Percentiles rank a stretch among this genome's conserved stretches.
phyloP scores from a whole-genome alignment of 495 filamentous ascomycete genomes.

The Lindgomyces ingoldianus region DNA sequence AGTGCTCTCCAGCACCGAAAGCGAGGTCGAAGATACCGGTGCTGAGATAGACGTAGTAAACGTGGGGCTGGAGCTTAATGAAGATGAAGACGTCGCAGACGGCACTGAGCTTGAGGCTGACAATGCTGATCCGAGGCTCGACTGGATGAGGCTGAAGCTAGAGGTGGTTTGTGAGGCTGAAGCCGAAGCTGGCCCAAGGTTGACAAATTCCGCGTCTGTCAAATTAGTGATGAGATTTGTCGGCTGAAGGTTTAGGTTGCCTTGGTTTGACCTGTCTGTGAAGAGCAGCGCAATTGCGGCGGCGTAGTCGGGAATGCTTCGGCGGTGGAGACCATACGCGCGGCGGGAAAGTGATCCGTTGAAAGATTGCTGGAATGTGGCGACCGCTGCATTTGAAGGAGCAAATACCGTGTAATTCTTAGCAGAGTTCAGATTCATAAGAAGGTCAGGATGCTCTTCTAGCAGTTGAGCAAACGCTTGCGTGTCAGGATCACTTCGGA shows the following conservation, averaged over 20 bases:
- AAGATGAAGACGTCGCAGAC: no score
- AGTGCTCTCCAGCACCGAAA: neutral
- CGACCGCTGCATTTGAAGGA: slow-evolving; percentile 6
- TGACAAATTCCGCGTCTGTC: neutral
- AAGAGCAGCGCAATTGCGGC: slow-evolving; percentile 6
- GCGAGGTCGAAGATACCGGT: neutral
- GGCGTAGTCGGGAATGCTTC: neutral
- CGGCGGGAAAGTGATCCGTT: neutral
- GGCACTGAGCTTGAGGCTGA: neutral
- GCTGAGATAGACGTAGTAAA: neutral
- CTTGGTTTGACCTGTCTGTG: slow-evolving; percentile 1
- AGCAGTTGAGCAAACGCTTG: slow-evolving; percentile 4
- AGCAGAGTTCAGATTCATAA: neutral
- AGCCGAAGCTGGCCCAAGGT: slow-evolving; percentile 2
- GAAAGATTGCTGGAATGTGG: slow-evolving; percentile 7
- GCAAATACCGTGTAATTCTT: slow-evolving; percentile 2
- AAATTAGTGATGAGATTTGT: slow-evolving; percentile 5
- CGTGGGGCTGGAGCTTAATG: no score
- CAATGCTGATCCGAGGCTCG: slow-evolving; percentile 1
- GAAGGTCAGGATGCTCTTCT: neutral
- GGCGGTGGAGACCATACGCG: neutral
- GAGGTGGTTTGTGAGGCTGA: neutral
- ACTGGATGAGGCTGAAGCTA: neutral
- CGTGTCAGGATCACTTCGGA: slow-evolving; percentile 4
- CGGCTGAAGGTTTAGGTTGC: neutral